Base-by-base conservation (phyloP, 2,329 filamentous ascomycete genomes). In the Pseudogymnoascus sp. region DNA sequence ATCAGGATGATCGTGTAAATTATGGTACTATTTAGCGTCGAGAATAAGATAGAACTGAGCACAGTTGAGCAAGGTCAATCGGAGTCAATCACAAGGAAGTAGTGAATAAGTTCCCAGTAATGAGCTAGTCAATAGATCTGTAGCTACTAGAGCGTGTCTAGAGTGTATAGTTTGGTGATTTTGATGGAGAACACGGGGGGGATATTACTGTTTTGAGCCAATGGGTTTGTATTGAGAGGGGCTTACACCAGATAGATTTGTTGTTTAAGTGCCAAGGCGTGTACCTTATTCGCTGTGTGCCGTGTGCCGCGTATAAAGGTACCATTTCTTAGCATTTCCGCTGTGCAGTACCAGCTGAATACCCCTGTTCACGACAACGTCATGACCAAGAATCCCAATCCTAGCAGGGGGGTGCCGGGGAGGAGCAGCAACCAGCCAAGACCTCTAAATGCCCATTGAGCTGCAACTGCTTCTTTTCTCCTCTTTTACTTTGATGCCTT, bases 221-320 rank as follows among this genome's bases (percentile, higher is more conserved):
- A 51, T 51, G 44, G n/a, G 44, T 51, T 31, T 31, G 13, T 51
- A 15, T 31, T 7, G 27, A 51, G 44, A 51, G 44, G 44, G 27
- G 44, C 27, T 48, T 48, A 48, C 42, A 31, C 27, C 27, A 31
- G 12, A 9, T 15, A 31, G 27, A 51, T 51, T 29, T 51, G 27
- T 10, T 51, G 44, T 31, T 15, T 51, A 48, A 51, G 44, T 51
- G 44, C 44, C 44, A 51, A 51, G 44, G n/a, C n/a, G 44, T 51
- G 44, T 51, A 51, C 44, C 44, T 51, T 51, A 51, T 31, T 51
- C 25, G 44, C 44, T 51, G 44, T 51, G 25, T 51, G 44, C 44
- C 42, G 25, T 51, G 42, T 51, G 42, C 42, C 25, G 42, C 25
- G 42, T 1, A 35, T 8, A n/a, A 35, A 21, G 48, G 17, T 44